Conservation (phyloP, 2,329 filamentous ascomycete genomes). For the Biscogniauxia sp. region DNA sequence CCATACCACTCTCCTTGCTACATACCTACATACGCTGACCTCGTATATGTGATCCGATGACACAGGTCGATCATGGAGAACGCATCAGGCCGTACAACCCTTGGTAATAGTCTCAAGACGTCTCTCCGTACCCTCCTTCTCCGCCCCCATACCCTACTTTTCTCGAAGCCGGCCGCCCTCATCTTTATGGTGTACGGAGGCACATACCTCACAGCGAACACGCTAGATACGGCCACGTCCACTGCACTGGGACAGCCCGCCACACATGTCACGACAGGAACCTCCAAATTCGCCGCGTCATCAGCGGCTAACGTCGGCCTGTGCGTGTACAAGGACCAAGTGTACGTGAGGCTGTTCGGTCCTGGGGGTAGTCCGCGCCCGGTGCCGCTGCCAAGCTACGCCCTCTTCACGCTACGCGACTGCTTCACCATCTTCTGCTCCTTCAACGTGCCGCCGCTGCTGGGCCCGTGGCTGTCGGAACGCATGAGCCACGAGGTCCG, state of each 20-base stretch:
- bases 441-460: conserved; percentile 81
- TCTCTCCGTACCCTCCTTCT: conserved; percentile 57
- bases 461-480: conserved; percentile 66
- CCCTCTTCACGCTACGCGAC: conserved; percentile 78
- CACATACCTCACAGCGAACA: conserved; percentile 87
- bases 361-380: conserved; percentile 50
- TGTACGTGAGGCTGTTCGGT: conserved; percentile 81
- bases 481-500: conserved; percentile 53
- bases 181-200: conserved; percentile 78
- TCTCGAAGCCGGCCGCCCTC: conserved; percentile 65
- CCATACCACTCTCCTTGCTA: too few species aligned
- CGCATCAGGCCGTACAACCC: conserved; percentile 64
- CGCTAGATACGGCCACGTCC: conserved; percentile 75
- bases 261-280: conserved; percentile 66
- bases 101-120: conserved; percentile 56
- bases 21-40: too few species aligned
- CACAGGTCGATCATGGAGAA: conserved; percentile 75
- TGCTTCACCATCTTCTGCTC: conserved; percentile 87
- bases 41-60: not conserved
- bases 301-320: conserved; percentile 80
- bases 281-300: conserved; percentile 77
- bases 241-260: conserved; percentile 59
- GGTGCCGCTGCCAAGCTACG: conserved; percentile 70
- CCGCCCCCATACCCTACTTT: conserved; percentile 60
- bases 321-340: conserved; percentile 85